Evolutionary conservation across 805 yeast genomes (phyloP), one percentile per base, ranked within the genome.

Genomic region (Ogataea dorogensis): DNA sequence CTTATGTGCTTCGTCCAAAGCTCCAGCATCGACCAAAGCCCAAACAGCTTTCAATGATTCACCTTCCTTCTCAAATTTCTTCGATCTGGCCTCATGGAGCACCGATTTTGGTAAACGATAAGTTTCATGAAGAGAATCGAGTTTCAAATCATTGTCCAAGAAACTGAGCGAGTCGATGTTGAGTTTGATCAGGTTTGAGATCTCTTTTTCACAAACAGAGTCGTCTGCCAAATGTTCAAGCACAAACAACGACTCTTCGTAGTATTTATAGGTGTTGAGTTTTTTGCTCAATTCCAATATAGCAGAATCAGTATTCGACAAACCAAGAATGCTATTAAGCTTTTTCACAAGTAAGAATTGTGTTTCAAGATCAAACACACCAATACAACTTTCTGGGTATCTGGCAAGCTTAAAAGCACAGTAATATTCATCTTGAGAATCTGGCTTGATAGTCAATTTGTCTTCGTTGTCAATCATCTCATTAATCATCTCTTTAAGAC

Each of bases 221-320:
- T 81, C 82, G 50, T 74, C 64, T 2, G 46, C 42, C 17, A 85
- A 50, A 50, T 81, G 86, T 12, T 80, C 65, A 25, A 77, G 67
- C 2, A 83, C 79, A 53, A 73, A 83, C 3, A 86, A 44, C 0
- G 94, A 73, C 44, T 80, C 83, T 39, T 67, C 65, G 68, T 74
- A 71, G 33, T 73, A 59, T 0, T 73, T 73, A n/a, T 53, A 53
- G 7, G 59, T 42, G 31, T 64, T 68, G 26, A 85, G 64, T 42
- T 77, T 74, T 27, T 71, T 65, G 8, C 83, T 80, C 51, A 79
- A 66, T 7, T 51, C 28, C 16, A 53, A 17, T 28, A 52, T 37
- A 18, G 54, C 40, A 0, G 38, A 16, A 36, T 59, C 62, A 17
- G 47, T 33, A 3, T 32, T 7, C 8, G 38, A 22, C 13, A 52